phyloP scores from a whole-genome alignment of 352 stramenopile species.

The Aphanomyces cochlioides region DNA sequence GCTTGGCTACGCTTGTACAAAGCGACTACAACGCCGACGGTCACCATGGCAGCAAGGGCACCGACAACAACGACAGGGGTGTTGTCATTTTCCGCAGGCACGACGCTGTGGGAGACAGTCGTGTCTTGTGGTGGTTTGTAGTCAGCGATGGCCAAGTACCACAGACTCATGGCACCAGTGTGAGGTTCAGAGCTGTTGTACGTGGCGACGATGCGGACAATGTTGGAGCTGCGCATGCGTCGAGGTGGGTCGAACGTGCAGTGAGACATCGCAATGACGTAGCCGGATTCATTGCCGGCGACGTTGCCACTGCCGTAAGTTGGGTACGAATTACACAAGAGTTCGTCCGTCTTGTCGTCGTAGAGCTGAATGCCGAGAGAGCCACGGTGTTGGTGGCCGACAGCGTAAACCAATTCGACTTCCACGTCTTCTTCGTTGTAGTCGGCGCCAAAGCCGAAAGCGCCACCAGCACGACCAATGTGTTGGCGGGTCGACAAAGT shows the following conservation, averaged over 20 bases:
- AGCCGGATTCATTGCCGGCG: slow-evolving; percentile 65
- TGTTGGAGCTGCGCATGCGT: slow-evolving; percentile 60
- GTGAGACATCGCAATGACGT: slow-evolving; percentile 66
- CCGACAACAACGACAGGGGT: not conserved
- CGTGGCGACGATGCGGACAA: slow-evolving; percentile 67
- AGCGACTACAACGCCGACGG: not conserved
- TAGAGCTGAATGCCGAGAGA: slow-evolving; percentile 70
- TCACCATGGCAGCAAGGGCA: not conserved
- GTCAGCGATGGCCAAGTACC: slow-evolving; percentile 72
- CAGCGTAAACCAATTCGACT: slow-evolving; percentile 73
- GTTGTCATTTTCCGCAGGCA: not conserved
- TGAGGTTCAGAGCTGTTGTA: slow-evolving; percentile 80
- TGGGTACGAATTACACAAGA: slow-evolving; percentile 62
- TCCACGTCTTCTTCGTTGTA: slow-evolving; percentile 37
- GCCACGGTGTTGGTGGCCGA: slow-evolving; percentile 72
- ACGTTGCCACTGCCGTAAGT: slow-evolving; percentile 57
- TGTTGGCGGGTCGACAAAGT: slow-evolving; percentile 64
- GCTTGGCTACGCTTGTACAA: not conserved
- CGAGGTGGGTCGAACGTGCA: slow-evolving; percentile 71
- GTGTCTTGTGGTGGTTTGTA: slow-evolving; percentile 24
- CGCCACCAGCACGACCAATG: slow-evolving; percentile 30
- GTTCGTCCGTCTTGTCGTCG: slow-evolving; percentile 58
- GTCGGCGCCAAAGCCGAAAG: slow-evolving; percentile 5
- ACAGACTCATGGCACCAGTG: slow-evolving; percentile 73
- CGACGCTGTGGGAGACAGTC: slow-evolving; percentile 10